Evolutionary conservation across 306 rosid genomes (phyloP).

Genomic region (Erythrophleum fordii): DNA sequence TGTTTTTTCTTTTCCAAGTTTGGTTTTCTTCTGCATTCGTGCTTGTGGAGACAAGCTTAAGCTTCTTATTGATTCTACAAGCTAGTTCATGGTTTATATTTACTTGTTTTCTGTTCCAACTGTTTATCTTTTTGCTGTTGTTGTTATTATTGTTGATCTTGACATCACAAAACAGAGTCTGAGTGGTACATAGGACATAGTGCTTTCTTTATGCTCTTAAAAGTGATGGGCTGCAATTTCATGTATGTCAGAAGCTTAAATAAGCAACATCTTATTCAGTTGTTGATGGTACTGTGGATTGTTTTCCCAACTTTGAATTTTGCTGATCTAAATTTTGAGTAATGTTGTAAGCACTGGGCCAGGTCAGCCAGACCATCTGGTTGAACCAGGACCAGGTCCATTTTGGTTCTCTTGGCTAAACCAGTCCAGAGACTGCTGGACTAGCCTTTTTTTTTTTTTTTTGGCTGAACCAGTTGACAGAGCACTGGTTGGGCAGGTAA

Average conservation of each 20-base stretch:
- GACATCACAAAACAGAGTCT: not conserved
- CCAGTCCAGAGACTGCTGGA: too few relatives aligned
- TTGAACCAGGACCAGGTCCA: too few relatives aligned
- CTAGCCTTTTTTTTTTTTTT: too few relatives aligned
- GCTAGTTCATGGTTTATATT: constrained; percentile 2
- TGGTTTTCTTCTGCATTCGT: constrained; percentile 18
- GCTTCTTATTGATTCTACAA: constrained; percentile 12
- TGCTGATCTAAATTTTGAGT: not conserved
- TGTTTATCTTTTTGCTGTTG: not conserved
- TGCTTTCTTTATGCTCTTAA: not conserved
- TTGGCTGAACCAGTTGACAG: too few relatives aligned
- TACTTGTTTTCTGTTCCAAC: not conserved
- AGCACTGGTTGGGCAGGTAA: too few relatives aligned
- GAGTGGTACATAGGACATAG: not conserved
- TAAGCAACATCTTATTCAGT: constrained; percentile 6
- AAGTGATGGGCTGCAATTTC: not conserved
- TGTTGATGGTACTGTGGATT: constrained; percentile 30
- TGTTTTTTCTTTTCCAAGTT: constrained; percentile 20
- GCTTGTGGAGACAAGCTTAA: not conserved
- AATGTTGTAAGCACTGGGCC: too few relatives aligned
- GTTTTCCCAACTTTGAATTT: not conserved
- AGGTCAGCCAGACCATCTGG: too few relatives aligned
- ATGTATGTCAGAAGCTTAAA: not conserved
- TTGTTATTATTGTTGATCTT: not conserved
- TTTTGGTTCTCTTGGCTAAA: too few relatives aligned